Evolutionary conservation across 208 protist species (phyloP).

Genomic region (Angomonas desouzai): DNA sequence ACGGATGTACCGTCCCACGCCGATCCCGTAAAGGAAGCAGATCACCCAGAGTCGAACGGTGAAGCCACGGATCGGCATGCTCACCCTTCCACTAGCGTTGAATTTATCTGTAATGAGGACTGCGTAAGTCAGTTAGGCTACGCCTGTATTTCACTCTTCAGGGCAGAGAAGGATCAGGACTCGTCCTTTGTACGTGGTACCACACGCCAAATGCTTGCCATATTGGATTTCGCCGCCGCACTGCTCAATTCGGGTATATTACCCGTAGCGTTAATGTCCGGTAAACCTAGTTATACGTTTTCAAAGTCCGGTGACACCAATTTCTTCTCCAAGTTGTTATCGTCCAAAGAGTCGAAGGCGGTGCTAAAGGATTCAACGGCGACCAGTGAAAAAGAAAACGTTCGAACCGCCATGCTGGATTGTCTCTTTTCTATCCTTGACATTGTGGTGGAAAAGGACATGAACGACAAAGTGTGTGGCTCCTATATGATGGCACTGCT

Average conservation of each 20-base stretch:
- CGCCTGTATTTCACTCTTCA: background rate
- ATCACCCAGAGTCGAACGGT: background rate
- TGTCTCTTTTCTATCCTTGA: slow-evolving; percentile 41
- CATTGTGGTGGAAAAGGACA: slow-evolving; percentile 33
- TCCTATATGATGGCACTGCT: slow-evolving; percentile 54
- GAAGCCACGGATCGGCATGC: background rate
- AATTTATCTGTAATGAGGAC: slow-evolving; percentile 11
- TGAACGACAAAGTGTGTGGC: slow-evolving; percentile 52
- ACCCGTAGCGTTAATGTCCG: slow-evolving; percentile 29
- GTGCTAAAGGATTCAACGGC: background rate
- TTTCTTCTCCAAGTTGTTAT: slow-evolving; percentile 63
- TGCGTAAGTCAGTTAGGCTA: background rate
- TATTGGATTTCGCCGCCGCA: slow-evolving; percentile 54
- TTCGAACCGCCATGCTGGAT: slow-evolving; percentile 59
- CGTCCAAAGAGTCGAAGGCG: background rate
- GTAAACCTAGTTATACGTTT: slow-evolving; percentile 30
- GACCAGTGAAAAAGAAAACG: slow-evolving; percentile 24
- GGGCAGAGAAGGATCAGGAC: background rate
- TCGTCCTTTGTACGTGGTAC: slow-evolving; percentile 24
- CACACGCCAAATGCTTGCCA: slow-evolving; percentile 27
- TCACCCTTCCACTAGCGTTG: background rate
- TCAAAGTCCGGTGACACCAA: slow-evolving; percentile 28
- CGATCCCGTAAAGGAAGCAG: background rate
- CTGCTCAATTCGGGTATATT: slow-evolving; percentile 53
- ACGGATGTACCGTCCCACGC: background rate